phyloP scores from a whole-genome alignment of 2,329 filamentous ascomycete species.

The Blastomyces percursus region DNA sequence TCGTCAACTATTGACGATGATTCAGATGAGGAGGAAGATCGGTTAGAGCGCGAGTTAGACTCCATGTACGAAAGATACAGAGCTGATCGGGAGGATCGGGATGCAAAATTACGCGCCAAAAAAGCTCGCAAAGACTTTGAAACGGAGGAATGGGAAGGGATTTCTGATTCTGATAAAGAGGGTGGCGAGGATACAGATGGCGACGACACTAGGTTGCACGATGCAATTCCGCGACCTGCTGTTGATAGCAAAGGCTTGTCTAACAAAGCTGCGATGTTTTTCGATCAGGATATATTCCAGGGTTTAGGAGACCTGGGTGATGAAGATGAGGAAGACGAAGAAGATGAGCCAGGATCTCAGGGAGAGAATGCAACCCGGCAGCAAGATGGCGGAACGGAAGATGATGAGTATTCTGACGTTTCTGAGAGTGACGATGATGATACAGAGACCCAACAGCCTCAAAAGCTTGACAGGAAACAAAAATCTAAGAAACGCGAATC shows the following conservation, averaged over 20 bases:
- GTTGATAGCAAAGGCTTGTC: conserved; percentile 51
- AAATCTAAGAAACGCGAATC: conserved; percentile 16
- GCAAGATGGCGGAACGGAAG: conserved; percentile 26
- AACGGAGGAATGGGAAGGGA: conserved; percentile 85
- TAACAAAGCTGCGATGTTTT: conserved; percentile 76
- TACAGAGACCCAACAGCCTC: conserved; percentile 3
- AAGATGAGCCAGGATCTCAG: conserved; percentile 30
- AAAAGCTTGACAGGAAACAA: conserved; percentile 17
- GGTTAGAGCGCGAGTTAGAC: conserved; percentile 75
- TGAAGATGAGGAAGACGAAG: conserved; percentile 38
- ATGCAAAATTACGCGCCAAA: conserved; percentile 85
- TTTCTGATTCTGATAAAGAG: conserved; percentile 55
- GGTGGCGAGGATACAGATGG: conserved; percentile 51
- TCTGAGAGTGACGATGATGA: background rate
- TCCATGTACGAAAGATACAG: conserved; percentile 77
- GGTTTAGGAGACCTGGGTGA: conserved; percentile 59
- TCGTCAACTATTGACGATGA: conserved; percentile 48
- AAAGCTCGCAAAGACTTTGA: conserved; percentile 69
- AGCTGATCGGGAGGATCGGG: conserved; percentile 63
- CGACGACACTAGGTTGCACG: conserved; percentile 32
- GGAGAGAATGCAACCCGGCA: background rate
- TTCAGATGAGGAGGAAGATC: conserved; percentile 69
- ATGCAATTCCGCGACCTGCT: conserved; percentile 8
- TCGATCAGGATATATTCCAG: conserved; percentile 89
- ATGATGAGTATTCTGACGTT: conserved; percentile 18